Base-by-base conservation (phyloP, 192 early-diverging fungal genomes). In the Backusella westeae region DNA sequence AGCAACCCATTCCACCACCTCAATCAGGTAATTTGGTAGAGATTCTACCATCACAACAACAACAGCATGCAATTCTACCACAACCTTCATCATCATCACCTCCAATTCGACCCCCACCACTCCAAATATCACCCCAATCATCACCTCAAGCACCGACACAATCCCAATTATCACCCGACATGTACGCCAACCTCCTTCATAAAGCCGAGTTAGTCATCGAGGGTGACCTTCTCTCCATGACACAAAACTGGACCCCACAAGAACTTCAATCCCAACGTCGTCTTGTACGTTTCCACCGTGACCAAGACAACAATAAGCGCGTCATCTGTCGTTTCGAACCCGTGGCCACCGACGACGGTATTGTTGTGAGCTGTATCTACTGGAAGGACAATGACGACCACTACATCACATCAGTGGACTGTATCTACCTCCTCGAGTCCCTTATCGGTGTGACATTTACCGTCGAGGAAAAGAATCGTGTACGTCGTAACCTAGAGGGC, bases 401-500 rank as follows among this genome's bases (percentile, higher is more conserved):
- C 71, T 93, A 90, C 78, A 87, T 93, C 36, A 94, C 93, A 12
- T 92, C 90, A 2, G 92, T 93, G 21, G 93, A 94, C 77, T 92
- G 88, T 74, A 91, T 94, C 44, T 88, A 89, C 77, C 72, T 93
- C 70, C 79, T 94, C 17, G 93, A 94, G 80, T 85, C 85, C 2
- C 82, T 94, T 23, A 92, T 93, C 72, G 91, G 86, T 3, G 89
- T 91, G 19, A 84, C 90, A 7, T 93, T 94, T 66, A 93, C 90
- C 0, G 88, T 91, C 0, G 92, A 94, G 69, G 92, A 94, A 77
- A 95, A 95, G 82, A 95, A 95, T 78, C 88, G 94, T 63, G 92
- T 95, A 39, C 91, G 94, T 14, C 90, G 94, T 76, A 95, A 95
- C 73, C 82, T 94, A 26, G 94, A 95, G 78, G 90, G 88, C 7